Percentiles rank a stretch among this genome's conserved stretches.
phyloP scores from a whole-genome alignment of 495 filamentous ascomycete species.

The Immersiella caudata region DNA sequence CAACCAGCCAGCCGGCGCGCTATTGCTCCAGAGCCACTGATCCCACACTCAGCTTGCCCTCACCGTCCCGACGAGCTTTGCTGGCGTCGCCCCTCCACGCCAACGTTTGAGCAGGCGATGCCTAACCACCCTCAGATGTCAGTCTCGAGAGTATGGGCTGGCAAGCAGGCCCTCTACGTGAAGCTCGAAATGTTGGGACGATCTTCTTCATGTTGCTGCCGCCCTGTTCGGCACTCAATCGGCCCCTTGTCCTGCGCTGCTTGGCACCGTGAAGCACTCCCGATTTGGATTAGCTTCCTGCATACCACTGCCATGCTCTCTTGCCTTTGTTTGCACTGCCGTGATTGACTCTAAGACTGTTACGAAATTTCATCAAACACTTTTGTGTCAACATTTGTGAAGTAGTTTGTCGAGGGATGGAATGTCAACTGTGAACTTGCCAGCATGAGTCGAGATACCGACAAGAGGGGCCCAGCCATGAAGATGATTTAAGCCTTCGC shows the following conservation, averaged over 20 bases:
- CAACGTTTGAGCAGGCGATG: not conserved
- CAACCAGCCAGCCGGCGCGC: slow-evolving; percentile 1
- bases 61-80: not conserved
- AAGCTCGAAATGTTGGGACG: too few relatives aligned
- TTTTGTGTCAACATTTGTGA: not conserved
- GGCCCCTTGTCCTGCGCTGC: not conserved
- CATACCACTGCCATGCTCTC: not conserved
- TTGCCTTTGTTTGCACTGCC: not conserved
- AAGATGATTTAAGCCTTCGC: too few relatives aligned
- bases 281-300: slow-evolving; percentile 1
- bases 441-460: too few relatives aligned
- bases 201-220: too few relatives aligned
- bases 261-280: slow-evolving; percentile 8
- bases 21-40: not conserved
- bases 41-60: not conserved
- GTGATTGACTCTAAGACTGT: not conserved
- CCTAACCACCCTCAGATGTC: not conserved
- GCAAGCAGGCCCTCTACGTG: too few relatives aligned
- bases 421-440: not conserved
- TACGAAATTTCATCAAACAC: not conserved
- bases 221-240: not conserved
- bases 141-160: too few relatives aligned
- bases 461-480: too few relatives aligned
- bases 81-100: not conserved
- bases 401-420: not conserved